Percentiles rank a stretch among this genome's conserved stretches.
Evolutionary conservation across 768 basidiomycete species (phyloP).

Genomic region (Tricholoma bakamatsutake): DNA sequence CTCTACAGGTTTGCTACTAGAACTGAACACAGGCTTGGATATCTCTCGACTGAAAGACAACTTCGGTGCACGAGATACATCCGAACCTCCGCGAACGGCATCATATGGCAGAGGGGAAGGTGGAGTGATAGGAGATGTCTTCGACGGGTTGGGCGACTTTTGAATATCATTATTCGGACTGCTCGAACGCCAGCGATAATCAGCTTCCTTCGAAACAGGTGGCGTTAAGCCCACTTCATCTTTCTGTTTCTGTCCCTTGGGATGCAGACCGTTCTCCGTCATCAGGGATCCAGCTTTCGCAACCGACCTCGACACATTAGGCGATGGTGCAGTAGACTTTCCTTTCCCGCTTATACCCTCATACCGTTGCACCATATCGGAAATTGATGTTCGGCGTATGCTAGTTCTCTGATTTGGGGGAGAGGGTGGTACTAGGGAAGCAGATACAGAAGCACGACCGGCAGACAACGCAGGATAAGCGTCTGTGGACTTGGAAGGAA

Average conservation of each 20-base stretch:
- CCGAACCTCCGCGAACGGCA: conserved; percentile 11
- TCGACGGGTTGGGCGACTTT: background rate
- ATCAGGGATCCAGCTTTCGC: conserved; percentile 4
- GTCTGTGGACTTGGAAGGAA: conserved; percentile 50
- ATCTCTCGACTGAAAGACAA: conserved; percentile 24
- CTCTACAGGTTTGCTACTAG: conserved; percentile 13
- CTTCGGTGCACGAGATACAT: conserved; percentile 22
- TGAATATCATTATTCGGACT: conserved; percentile 5
- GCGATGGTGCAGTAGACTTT: conserved; percentile 28
- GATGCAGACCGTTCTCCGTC: conserved; percentile 10
- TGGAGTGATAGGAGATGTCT: conserved; percentile 2
- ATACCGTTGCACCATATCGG: conserved; percentile 81
- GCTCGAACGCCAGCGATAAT: conserved; percentile 4
- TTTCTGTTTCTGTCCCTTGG: conserved; percentile 7
- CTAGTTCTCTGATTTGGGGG: conserved; percentile 35
- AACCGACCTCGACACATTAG: conserved; percentile 20
- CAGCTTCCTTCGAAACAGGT: conserved; percentile 6
- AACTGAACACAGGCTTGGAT: conserved; percentile 12
- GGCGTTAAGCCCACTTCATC: conserved; percentile 2
- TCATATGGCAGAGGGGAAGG: conserved; percentile 9
- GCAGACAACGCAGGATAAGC: conserved; percentile 16
- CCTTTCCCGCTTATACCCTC: conserved; percentile 54
- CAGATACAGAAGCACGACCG: conserved; percentile 19
- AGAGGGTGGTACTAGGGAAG: conserved; percentile 41
- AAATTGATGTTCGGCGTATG: conserved; percentile 68